These are phyloP conservation scores for Xylona heveae DNA, from an alignment of 495 filamentous ascomycete species.

Conservation along the genomic window DNA sequence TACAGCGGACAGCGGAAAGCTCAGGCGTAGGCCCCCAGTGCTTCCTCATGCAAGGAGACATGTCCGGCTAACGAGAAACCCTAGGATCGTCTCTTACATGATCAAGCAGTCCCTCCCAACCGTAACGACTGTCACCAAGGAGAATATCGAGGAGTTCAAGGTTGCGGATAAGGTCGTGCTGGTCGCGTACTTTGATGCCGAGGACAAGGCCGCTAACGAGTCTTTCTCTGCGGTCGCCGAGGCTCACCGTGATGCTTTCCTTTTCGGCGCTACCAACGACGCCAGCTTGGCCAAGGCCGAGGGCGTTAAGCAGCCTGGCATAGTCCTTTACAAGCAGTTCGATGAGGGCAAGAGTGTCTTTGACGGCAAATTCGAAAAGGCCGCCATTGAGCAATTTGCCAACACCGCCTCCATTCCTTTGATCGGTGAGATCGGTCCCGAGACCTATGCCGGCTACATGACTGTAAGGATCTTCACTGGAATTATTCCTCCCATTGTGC, in stretches of 20 bases:
- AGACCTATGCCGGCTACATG: slow-evolving; percentile 97
- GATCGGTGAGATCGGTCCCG: slow-evolving; percentile 90
- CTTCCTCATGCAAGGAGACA: too few relatives aligned
- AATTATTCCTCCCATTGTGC: neutral
- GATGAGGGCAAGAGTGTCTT: slow-evolving; percentile 88
- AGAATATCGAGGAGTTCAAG: slow-evolving; percentile 88
- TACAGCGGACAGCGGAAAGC: slow-evolving; percentile 84
- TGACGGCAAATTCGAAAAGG: slow-evolving; percentile 54
- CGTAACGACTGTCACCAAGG: slow-evolving; percentile 58
- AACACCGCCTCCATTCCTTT: slow-evolving; percentile 73
- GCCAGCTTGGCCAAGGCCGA: slow-evolving; percentile 69
- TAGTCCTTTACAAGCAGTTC: slow-evolving; percentile 95
- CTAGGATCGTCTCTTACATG: slow-evolving; percentile 93
- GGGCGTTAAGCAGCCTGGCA: slow-evolving; percentile 62
- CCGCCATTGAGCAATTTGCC: slow-evolving; percentile 60
- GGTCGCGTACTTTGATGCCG: slow-evolving; percentile 64
- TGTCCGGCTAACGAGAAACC: too few relatives aligned
- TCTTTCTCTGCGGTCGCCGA: slow-evolving; percentile 66
- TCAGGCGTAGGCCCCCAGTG: slow-evolving; percentile 46
- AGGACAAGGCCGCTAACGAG: slow-evolving; percentile 70
- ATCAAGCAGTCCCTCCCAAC: slow-evolving; percentile 92
- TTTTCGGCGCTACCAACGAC: slow-evolving; percentile 76
- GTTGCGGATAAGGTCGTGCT: slow-evolving; percentile 90
- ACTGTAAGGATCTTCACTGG: slow-evolving; percentile 27
- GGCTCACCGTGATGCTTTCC: slow-evolving; percentile 68